These are phyloP conservation scores for Ganoderma multipileum DNA, from an alignment of 1,284 basidiomycete species.

Conservation along the genomic window DNA sequence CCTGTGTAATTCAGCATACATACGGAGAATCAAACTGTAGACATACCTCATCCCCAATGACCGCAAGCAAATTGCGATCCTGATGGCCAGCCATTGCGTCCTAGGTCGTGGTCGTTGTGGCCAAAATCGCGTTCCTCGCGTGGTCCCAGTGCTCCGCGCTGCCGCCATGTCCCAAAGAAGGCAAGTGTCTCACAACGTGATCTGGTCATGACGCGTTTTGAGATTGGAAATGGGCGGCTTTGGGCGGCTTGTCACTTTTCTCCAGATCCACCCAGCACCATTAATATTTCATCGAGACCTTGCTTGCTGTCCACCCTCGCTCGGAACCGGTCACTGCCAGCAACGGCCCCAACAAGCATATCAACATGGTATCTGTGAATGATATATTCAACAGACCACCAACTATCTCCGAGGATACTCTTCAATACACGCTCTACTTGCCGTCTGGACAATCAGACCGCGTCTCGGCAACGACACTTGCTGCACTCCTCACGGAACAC, in stretches of 20 bases:
- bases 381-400: constrained; percentile 75
- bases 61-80: constrained; percentile 88
- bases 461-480: constrained; percentile 69
- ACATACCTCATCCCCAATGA: constrained; percentile 92
- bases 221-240: constrained; percentile 22
- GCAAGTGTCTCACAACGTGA: constrained; percentile 28
- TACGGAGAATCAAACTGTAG: background rate
- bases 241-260: constrained; percentile 11
- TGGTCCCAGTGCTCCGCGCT: constrained; percentile 3
- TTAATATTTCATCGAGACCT: background rate
- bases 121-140: constrained; percentile 15
- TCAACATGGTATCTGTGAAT: constrained; percentile 27
- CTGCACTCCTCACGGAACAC: constrained; percentile 69
- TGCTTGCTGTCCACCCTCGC: background rate
- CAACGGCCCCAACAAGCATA: background rate
- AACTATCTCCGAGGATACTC: constrained; percentile 84
- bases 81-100: constrained; percentile 58
- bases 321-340: background rate
- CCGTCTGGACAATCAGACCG: constrained; percentile 57
- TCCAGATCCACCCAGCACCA: background rate
- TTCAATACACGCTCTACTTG: constrained; percentile 79
- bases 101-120: constrained; percentile 4
- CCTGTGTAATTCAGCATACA: constrained; percentile 54
- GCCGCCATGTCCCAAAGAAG: constrained; percentile 15
- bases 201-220: constrained; percentile 20